phyloP scores from a whole-genome alignment of 768 basidiomycete genomes.

The Mrakia hoshinonis region DNA sequence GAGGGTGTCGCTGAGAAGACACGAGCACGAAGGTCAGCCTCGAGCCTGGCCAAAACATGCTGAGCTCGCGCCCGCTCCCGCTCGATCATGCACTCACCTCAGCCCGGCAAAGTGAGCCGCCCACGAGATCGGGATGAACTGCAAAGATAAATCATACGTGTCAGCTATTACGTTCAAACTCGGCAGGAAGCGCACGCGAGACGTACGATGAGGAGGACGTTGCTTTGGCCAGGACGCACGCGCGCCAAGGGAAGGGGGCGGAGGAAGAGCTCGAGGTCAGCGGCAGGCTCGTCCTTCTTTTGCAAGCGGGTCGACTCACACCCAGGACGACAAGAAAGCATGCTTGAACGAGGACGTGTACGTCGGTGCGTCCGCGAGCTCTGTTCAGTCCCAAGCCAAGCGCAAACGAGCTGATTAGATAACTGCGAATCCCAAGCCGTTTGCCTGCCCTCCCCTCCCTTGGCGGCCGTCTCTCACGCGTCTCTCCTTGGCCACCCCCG shows the following conservation, averaged over 20 bases:
- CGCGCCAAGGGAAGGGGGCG: neutral
- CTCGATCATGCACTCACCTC: slow-evolving; percentile 2
- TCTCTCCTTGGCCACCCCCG: neutral
- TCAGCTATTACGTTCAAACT: too few relatives aligned
- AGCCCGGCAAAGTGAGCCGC: slow-evolving; percentile 20
- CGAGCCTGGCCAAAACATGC: neutral
- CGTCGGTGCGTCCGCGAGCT: slow-evolving; percentile 2
- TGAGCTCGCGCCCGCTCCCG: neutral
- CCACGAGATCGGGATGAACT: slow-evolving; percentile 25
- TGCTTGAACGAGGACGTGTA: slow-evolving; percentile 16
- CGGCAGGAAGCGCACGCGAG: neutral
- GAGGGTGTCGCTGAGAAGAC: slow-evolving; percentile 10
- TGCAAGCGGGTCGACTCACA: neutral
- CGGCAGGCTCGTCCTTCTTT: neutral
- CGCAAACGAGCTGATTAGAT: slow-evolving; percentile 6
- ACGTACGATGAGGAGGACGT: slow-evolving; percentile 17
- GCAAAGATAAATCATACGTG: neutral
- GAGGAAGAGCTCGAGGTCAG: neutral
- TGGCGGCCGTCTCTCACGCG: neutral
- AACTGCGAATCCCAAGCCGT: neutral
- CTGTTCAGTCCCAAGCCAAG: neutral
- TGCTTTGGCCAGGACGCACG: neutral
- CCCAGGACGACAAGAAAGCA: slow-evolving; percentile 19
- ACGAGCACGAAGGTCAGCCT: too few relatives aligned
- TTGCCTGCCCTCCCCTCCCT: neutral